Evolutionary conservation across 495 filamentous ascomycete genomes (phyloP).

Genomic region (Podospora pseudocomata): DNA sequence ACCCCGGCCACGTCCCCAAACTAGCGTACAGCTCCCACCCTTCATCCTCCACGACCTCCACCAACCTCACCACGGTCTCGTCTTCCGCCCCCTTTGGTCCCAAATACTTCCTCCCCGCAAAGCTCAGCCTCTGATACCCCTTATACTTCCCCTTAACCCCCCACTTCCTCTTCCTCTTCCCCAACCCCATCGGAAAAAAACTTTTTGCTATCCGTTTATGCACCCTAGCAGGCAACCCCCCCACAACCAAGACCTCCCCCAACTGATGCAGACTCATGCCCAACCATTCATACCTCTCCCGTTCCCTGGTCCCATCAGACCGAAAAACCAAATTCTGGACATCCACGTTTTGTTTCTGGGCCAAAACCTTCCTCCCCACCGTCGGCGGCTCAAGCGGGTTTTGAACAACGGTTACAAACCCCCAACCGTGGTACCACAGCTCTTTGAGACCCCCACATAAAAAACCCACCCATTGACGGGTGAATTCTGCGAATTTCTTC

Average conservation of each 20-base stretch:
- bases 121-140: background rate
- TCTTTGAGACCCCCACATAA: background rate
- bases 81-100: background rate
- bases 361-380: background rate
- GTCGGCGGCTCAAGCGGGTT: background rate
- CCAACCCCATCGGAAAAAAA: background rate
- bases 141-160: background rate
- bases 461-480: background rate
- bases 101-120: background rate
- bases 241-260: background rate
- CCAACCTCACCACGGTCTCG: background rate
- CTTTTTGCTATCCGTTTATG: background rate
- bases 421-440: background rate
- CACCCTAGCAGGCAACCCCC: background rate
- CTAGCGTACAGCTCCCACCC: slow-evolving; percentile 1
- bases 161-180: background rate
- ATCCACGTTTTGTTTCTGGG: background rate
- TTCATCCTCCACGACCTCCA: background rate
- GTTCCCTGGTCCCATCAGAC: background rate
- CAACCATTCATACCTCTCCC: background rate
- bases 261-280: background rate
- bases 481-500: background rate
- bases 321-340: background rate
- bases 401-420: background rate
- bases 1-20: background rate